These are phyloP conservation scores for Suillus subluteus DNA, from an alignment of 768 basidiomycete genomes.

Conservation along the genomic window DNA sequence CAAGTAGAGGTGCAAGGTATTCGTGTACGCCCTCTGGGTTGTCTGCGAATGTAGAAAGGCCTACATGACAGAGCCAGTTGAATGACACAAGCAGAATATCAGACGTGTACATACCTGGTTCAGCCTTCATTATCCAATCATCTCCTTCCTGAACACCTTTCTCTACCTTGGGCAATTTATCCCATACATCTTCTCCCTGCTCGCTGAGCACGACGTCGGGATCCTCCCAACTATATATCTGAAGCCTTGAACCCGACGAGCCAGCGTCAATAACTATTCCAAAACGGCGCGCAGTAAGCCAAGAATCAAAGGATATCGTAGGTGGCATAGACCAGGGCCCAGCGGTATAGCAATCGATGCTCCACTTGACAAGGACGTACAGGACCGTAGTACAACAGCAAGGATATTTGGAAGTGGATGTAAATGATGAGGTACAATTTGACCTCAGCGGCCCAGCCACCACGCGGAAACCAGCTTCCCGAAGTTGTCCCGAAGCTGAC, in stretches of 20 bases:
- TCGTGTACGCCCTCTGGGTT: constrained; percentile 68
- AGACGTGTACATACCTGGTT: constrained; percentile 73
- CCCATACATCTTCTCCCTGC: constrained; percentile 50
- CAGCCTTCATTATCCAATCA: constrained; percentile 89
- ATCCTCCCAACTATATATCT: constrained; percentile 97
- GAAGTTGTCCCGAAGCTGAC: neutral
- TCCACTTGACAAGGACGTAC: constrained; percentile 5
- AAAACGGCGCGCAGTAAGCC: constrained; percentile 81
- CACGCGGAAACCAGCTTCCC: neutral
- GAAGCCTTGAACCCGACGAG: constrained; percentile 93
- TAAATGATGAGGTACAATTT: constrained; percentile 1
- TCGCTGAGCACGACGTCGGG: constrained; percentile 63
- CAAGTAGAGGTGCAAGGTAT: constrained; percentile 83
- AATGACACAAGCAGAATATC: neutral
- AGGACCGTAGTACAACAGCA: neutral
- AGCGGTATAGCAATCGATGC: constrained; percentile 2
- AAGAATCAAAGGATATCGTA: constrained; percentile 68
- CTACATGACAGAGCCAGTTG: constrained; percentile 44
- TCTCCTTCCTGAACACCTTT: constrained; percentile 85
- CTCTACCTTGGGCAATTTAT: constrained; percentile 81
- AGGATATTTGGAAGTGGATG: neutral
- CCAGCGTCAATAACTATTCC: constrained; percentile 98
- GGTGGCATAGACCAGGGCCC: constrained; percentile 64
- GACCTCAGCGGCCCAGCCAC: neutral
- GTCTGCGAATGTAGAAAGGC: constrained; percentile 81